Evolutionary conservation across 495 filamentous ascomycete genomes (phyloP).

Genomic region (Penicillium cinerascens): DNA sequence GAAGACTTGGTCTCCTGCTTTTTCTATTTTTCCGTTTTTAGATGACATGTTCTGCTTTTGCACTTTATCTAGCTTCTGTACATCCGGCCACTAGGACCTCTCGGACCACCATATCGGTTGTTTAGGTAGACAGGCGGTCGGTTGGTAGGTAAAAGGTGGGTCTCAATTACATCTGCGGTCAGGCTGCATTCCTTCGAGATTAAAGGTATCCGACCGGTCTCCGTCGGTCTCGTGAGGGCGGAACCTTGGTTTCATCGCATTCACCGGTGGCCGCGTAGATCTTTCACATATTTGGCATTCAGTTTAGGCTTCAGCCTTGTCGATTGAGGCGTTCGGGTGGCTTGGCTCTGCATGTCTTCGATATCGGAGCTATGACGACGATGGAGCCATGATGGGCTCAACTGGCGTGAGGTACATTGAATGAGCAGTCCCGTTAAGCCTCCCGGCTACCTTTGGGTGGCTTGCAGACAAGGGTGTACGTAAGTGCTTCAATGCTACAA

Average conservation of each 20-base stretch:
- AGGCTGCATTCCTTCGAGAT: background rate
- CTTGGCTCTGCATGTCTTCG: constrained; percentile 8
- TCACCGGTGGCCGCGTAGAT: constrained; percentile 7
- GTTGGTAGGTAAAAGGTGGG: no score
- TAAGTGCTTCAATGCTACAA: no score
- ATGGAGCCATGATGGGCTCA: constrained; percentile 3
- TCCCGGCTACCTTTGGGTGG: background rate
- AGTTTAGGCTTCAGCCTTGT: constrained; percentile 5
- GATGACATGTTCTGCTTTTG: background rate
- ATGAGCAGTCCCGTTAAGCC: background rate
- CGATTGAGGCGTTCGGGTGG: constrained; percentile 17
- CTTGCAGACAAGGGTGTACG: background rate
- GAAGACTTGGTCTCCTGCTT: constrained; percentile 1
- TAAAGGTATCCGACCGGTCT: constrained; percentile 16
- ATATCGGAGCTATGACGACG: background rate
- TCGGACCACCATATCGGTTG: no score
- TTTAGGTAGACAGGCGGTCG: no score
- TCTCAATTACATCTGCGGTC: no score
- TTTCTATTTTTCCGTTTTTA: background rate
- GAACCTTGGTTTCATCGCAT: constrained; percentile 15
- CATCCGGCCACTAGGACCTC: no score
- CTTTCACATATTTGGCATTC: constrained; percentile 12
- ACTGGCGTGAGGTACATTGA: constrained; percentile 2
- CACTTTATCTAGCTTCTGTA: background rate
- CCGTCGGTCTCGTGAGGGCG: constrained; percentile 20